Percentiles rank a stretch among this genome's conserved stretches.
These are phyloP conservation scores for Helicocarpus griseus DNA, from an alignment of 2,329 filamentous ascomycete species.

Conservation along the genomic window DNA sequence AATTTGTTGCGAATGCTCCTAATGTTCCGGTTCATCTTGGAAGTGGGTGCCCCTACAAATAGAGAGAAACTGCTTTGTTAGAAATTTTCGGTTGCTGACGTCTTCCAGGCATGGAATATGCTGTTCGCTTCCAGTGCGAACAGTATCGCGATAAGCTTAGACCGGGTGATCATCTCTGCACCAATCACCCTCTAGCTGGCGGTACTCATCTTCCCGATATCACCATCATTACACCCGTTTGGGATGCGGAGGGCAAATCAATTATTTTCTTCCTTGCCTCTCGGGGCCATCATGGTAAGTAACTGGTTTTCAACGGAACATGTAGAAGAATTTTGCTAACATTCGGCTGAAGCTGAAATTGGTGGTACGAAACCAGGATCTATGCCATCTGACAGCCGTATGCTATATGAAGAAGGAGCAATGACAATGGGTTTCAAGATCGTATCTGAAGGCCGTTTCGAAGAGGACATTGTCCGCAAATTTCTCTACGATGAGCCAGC, in stretches of 20 bases:
- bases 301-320: too few species aligned
- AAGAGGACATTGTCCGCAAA: constrained; percentile 65
- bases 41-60: too few species aligned
- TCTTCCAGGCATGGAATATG: constrained; percentile 76
- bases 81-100: too few species aligned
- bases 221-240: constrained; percentile 68
- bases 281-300: constrained; percentile 68
- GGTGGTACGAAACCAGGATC: constrained; percentile 73
- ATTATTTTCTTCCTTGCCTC: constrained; percentile 78
- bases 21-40: constrained; percentile 74
- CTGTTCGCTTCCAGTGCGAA: constrained; percentile 65
- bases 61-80: too few species aligned
- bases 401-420: constrained; percentile 40
- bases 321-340: too few species aligned
- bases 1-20: constrained; percentile 59
- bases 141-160: constrained; percentile 66
- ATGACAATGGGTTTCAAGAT: constrained; percentile 47
- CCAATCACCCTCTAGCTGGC: constrained; percentile 72
- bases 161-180: constrained; percentile 66
- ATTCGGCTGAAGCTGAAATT: too few species aligned
- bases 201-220: constrained; percentile 74
- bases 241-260: constrained; percentile 51
- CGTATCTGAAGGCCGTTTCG: constrained; percentile 65
- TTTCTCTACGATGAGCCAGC: constrained; percentile 65
- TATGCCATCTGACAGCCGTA: constrained; percentile 56